Conservation (phyloP, 139 green algal species). For the Chlamydomonas schloesseri region DNA sequence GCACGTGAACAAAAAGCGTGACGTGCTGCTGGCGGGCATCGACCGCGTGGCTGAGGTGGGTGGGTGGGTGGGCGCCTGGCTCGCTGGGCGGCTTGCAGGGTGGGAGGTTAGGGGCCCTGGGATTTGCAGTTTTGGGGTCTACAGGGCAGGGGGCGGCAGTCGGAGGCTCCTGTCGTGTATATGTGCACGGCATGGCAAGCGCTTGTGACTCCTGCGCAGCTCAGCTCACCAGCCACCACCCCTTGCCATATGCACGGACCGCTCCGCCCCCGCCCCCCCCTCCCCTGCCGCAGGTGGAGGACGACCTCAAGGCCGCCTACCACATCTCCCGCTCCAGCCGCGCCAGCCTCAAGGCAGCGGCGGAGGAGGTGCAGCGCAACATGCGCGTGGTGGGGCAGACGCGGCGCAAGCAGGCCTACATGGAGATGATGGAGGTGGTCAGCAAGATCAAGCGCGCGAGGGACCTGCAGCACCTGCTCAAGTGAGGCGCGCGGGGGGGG, state of each 20-base stretch:
- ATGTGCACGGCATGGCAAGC: too few species aligned
- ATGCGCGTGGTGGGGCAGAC: conserved; percentile 61
- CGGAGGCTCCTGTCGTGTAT: too few species aligned
- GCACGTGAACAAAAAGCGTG: conserved; percentile 69
- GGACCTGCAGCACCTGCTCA: conserved; percentile 63
- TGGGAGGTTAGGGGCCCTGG: too few species aligned
- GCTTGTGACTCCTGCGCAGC: too few species aligned
- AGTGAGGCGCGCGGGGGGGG: conserved; percentile 17
- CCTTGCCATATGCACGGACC: too few species aligned
- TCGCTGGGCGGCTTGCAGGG: too few species aligned
- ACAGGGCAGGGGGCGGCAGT: too few species aligned
- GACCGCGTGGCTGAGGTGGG: conserved; percentile 50
- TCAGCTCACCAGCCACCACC: too few species aligned
- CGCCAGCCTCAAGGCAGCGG: conserved; percentile 49
- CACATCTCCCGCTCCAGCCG: conserved; percentile 48
- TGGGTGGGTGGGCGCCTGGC: neutral
- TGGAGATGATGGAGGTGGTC: conserved; percentile 60
- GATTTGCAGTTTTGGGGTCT: too few species aligned
- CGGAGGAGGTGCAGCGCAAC: conserved; percentile 62
- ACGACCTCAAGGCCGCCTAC: conserved; percentile 61
- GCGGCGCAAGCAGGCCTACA: conserved; percentile 63
- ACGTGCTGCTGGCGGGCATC: conserved; percentile 67
- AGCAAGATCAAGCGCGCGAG: conserved; percentile 50
- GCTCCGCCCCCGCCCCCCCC: neutral
- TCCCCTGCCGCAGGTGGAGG: conserved; percentile 27